Evolutionary conservation across 1,284 basidiomycete genomes (phyloP), one percentile per base, ranked within the genome.

Genomic region (Marasmius oreades): DNA sequence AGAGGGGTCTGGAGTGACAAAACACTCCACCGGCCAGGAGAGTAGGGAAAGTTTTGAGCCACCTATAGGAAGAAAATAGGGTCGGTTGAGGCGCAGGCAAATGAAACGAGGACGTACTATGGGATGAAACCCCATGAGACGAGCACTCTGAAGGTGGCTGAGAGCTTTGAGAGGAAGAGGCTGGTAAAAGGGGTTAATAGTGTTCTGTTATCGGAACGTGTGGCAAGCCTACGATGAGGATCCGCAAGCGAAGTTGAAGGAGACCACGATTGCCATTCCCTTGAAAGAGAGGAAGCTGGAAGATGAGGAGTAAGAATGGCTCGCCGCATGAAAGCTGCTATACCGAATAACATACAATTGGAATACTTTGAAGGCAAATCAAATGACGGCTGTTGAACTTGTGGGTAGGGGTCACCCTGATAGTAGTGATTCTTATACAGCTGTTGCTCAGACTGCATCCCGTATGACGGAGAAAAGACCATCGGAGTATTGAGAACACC

Each of bases 21-120:
- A 56, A 34, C 44, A 56, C 24, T 56, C 55, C 37, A 59, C 33
- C 2, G 58, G 58, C 58, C 58, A 59, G 18, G 58, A 56, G 8
- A 54, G 47, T 3, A 52, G 23, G 23, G 55, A 16, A 10, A 46
- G 58, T 22, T 31, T 50, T 14, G 47, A n/a, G 26, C 31, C 14
- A 7, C 31, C 47, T 50, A n/a, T 16, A n/a, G n/a, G 23, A 33
- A 31, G 28, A 14, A 8, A 12, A 16, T 12, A 33, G 47, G n/a
- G n/a, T 7, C 0, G 31, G 16, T 16, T 11, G 11, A 12, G 10
- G 2, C 12, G 1, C 47, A 31, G 1, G 23, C 5, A 2, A n/a
- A 31, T 26, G 31, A 16, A 7, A 33, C n/a, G 11, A 33, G 12
- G 14, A 18, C 24, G 23, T 16, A 33, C 39, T 42, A n/a, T 42